Percentiles rank a stretch among this genome's conserved stretches.
These are phyloP conservation scores for Neonectria coccinea DNA, from an alignment of 2,329 filamentous ascomycete species.

Conservation along the genomic window DNA sequence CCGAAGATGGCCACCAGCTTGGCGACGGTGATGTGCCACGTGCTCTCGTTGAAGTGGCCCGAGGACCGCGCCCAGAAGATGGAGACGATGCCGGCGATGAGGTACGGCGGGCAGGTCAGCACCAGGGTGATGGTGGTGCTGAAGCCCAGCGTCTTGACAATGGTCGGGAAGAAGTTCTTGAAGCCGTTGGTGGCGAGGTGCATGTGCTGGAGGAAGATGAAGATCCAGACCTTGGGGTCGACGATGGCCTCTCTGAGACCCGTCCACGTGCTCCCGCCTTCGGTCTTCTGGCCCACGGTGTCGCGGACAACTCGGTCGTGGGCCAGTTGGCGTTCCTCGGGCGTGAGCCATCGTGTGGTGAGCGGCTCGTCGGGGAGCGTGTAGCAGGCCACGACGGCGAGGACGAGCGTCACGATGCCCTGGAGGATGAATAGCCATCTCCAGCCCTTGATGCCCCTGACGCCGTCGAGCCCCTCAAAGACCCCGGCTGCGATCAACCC, in stretches of 20 bases:
- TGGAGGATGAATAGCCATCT: slow-evolving; percentile 72
- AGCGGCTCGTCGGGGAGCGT: slow-evolving; percentile 53
- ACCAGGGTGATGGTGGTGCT: slow-evolving; percentile 41
- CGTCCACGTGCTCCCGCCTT: slow-evolving; percentile 31
- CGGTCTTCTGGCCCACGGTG: slow-evolving; percentile 54
- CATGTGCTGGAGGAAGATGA: slow-evolving; percentile 61
- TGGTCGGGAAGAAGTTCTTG: slow-evolving; percentile 48
- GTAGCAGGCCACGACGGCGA: slow-evolving; percentile 40
- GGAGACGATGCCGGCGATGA: slow-evolving; percentile 48
- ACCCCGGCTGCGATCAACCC: slow-evolving; percentile 57
- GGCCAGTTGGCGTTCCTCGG: slow-evolving; percentile 56
- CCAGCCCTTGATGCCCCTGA: slow-evolving; percentile 40
- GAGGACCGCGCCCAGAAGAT: slow-evolving; percentile 48
- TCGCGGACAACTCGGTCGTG: slow-evolving; percentile 55
- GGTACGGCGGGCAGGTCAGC: slow-evolving; percentile 55
- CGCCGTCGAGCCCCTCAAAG: slow-evolving; percentile 44
- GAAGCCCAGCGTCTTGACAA: slow-evolving; percentile 40
- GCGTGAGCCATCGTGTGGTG: slow-evolving; percentile 55
- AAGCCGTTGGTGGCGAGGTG: slow-evolving; percentile 60
- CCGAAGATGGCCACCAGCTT: slow-evolving; percentile 54
- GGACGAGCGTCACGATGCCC: slow-evolving; percentile 52
- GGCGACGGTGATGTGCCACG: slow-evolving; percentile 58
- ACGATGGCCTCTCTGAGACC: slow-evolving; percentile 46
- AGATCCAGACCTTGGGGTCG: slow-evolving; percentile 60
- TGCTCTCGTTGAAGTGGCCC: slow-evolving; percentile 58